These are phyloP conservation scores for Pyrus bretschneideri DNA, from an alignment of 306 rosid species.

Conservation along the genomic window DNA sequence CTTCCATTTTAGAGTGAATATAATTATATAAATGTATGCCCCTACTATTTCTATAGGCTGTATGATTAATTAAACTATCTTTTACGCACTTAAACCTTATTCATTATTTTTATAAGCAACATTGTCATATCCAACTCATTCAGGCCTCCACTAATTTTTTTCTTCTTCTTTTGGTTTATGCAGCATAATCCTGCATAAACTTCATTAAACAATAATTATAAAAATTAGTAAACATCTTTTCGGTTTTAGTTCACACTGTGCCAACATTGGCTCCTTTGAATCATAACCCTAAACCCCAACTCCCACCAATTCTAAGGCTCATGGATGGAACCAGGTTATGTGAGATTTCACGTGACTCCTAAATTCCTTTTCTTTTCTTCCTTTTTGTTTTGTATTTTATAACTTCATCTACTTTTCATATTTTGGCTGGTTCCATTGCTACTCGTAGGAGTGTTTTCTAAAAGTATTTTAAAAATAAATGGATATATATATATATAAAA, in stretches of 20 bases:
- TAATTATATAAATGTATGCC: not conserved
- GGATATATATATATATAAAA: not conserved
- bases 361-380: not conserved
- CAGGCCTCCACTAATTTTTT: not conserved
- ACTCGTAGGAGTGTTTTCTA: constrained; percentile 2
- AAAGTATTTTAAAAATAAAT: not conserved
- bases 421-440: constrained; percentile 9
- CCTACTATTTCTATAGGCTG: not conserved
- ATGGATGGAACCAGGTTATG: constrained; percentile 1
- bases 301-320: not conserved
- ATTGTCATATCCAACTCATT: not conserved
- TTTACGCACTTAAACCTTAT: not conserved
- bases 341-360: constrained; percentile 13
- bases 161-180: not conserved
- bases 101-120: not conserved
- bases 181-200: not conserved
- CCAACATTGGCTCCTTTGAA: not conserved
- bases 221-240: not conserved
- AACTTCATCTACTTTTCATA: not conserved
- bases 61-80: not conserved
- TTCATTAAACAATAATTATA: not conserved
- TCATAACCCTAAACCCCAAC: not conserved
- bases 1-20: not conserved
- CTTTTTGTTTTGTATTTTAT: not conserved
- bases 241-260: constrained; percentile 12